Conservation (phyloP, 2,329 filamentous ascomycete genomes). For the Parastagonospora avenae region DNA sequence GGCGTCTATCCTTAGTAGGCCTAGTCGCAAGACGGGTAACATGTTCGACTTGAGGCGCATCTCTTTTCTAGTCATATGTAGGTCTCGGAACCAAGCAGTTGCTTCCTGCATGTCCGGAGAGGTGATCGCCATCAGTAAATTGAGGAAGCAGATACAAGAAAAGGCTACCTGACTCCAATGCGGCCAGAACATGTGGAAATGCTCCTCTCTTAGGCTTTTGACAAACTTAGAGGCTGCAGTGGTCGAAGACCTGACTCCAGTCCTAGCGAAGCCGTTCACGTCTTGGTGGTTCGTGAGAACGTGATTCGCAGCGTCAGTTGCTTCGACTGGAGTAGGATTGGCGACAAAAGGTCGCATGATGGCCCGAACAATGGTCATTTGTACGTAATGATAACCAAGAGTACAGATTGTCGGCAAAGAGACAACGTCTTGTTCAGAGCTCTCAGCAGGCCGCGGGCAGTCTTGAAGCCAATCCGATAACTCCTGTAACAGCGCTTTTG, state of each 20-base stretch:
- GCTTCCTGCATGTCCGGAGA: constrained; percentile 10
- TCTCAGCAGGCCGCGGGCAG: neutral
- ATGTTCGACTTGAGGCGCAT: constrained; percentile 15
- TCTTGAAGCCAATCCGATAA: neutral
- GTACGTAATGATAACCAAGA: constrained; percentile 12
- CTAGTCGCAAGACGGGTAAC: constrained; percentile 12
- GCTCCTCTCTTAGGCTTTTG: constrained; percentile 7
- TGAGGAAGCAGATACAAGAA: constrained; percentile 14
- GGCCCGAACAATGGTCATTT: constrained; percentile 12
- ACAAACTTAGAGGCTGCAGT: constrained; percentile 3
- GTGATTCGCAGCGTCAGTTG: neutral
- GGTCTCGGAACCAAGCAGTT: constrained; percentile 6
- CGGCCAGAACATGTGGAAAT: constrained; percentile 14
- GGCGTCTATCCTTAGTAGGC: constrained; percentile 12
- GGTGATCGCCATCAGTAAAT: constrained; percentile 9
- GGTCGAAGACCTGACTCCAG: constrained; percentile 8
- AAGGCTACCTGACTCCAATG: constrained; percentile 17
- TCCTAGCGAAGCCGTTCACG: constrained; percentile 3
- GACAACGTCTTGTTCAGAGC: neutral
- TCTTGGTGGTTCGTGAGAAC: neutral
- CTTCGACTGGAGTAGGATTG: neutral
- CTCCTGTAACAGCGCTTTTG: constrained; percentile 1
- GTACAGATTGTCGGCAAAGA: constrained; percentile 1
- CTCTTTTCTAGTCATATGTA: constrained; percentile 8
- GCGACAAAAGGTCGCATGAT: constrained; percentile 9